These are phyloP conservation scores for Termitomyces sp. DNA, from an alignment of 768 basidiomycete species.

Conservation along the genomic window DNA sequence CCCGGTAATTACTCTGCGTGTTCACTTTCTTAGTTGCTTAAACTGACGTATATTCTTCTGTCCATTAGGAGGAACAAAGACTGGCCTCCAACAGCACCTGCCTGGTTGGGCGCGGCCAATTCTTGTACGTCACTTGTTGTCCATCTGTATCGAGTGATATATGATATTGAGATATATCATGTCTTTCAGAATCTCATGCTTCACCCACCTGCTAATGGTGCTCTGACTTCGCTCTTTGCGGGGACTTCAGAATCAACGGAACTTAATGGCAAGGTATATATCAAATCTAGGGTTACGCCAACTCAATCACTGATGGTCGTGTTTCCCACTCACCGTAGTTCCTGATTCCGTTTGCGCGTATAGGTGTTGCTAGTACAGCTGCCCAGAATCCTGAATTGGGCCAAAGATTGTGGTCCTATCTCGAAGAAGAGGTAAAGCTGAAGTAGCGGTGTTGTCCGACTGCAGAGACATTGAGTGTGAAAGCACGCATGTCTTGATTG, in stretches of 20 bases:
- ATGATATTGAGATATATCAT: background rate
- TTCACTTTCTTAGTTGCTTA: slow-evolving; percentile 14
- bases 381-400: slow-evolving; percentile 25
- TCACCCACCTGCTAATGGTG: slow-evolving; percentile 31
- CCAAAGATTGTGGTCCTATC: slow-evolving; percentile 28
- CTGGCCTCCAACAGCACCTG: slow-evolving; percentile 16
- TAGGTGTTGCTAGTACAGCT: slow-evolving; percentile 20
- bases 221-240: slow-evolving; percentile 42
- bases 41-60: background rate
- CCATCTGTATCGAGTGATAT: background rate
- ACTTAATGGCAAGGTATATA: slow-evolving; percentile 39
- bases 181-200: slow-evolving; percentile 21
- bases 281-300: background rate
- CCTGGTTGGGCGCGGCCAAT: slow-evolving; percentile 3
- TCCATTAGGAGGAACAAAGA: slow-evolving; percentile 23
- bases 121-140: slow-evolving; percentile 14
- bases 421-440: slow-evolving; percentile 27
- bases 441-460: background rate
- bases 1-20: slow-evolving; percentile 30
- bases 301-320: background rate
- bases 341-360: slow-evolving; percentile 30
- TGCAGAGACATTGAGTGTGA: background rate
- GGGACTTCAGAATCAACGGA: slow-evolving; percentile 37
- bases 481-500: background rate
- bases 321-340: slow-evolving; percentile 18